Conservation (phyloP, 305 asterid genomes). For the Solanum hybrid region DNA sequence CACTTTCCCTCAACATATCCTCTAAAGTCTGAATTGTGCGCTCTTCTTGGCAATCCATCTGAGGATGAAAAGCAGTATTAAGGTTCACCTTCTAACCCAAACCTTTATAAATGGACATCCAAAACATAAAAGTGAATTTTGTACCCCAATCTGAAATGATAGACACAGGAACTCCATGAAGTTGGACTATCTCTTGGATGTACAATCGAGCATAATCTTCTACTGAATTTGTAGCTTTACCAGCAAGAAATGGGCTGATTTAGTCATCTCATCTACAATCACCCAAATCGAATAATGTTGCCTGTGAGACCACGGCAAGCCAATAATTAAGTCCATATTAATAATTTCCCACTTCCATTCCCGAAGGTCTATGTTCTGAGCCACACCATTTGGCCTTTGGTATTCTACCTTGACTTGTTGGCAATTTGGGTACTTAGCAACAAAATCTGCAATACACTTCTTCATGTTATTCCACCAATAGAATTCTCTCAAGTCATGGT, state of each 20-base stretch:
- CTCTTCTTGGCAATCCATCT: neutral
- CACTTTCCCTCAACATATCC: neutral
- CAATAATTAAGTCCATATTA: neutral
- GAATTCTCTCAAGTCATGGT: neutral
- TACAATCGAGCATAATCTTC: neutral
- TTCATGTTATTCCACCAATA: neutral
- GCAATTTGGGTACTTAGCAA: neutral
- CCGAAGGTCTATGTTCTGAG: neutral
- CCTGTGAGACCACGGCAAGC: neutral
- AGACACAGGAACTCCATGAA: neutral
- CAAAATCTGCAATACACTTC: neutral
- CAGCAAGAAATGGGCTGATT: neutral
- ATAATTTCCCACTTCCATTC: neutral
- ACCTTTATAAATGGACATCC: neutral
- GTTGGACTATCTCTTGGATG: neutral
- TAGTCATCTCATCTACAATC: neutral
- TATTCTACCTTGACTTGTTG: neutral
- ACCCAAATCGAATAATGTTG: neutral
- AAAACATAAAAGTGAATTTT: no score
- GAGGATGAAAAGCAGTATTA: neutral
- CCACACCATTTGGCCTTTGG: neutral
- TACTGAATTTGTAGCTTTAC: neutral
- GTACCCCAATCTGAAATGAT: no score
- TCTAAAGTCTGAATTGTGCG: neutral
- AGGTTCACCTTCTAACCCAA: neutral